Conservation (phyloP, 169 alveolate species). For the Plasmodium chabaudi region DNA sequence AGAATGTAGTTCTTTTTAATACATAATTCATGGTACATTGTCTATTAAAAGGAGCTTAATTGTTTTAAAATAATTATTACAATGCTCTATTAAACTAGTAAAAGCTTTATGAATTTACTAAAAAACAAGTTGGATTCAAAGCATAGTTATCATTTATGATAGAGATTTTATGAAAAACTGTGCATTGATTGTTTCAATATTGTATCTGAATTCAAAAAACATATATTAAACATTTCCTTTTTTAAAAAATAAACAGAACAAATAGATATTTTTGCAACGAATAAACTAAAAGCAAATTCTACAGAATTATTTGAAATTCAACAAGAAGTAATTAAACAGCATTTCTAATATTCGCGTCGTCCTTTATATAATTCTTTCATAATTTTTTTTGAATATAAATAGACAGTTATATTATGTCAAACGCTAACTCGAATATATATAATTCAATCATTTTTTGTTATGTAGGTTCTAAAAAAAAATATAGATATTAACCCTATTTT, state of each 20-base stretch:
- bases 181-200: too few species aligned
- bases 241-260: slow-evolving; percentile 33
- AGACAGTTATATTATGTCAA: too few species aligned
- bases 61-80: too few species aligned
- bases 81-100: too few species aligned
- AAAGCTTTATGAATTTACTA: too few species aligned
- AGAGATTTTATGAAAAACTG: too few species aligned
- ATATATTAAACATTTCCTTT: slow-evolving; percentile 2
- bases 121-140: too few species aligned
- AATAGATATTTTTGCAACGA: slow-evolving; percentile 40
- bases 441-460: slow-evolving; percentile 6
- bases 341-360: neutral
- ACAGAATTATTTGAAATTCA: slow-evolving; percentile 54
- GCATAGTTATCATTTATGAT: too few species aligned
- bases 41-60: too few species aligned
- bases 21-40: too few species aligned
- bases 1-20: too few species aligned
- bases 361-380: neutral
- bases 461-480: slow-evolving; percentile 54
- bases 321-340: slow-evolving; percentile 62
- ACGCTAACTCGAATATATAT: neutral
- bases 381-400: neutral
- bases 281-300: slow-evolving; percentile 26
- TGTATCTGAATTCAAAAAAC: too few species aligned
- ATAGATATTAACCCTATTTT: slow-evolving; percentile 55